These are phyloP conservation scores for Phyllosticta capitalensis DNA, from an alignment of 2,329 filamentous ascomycete genomes.

Conservation along the genomic window DNA sequence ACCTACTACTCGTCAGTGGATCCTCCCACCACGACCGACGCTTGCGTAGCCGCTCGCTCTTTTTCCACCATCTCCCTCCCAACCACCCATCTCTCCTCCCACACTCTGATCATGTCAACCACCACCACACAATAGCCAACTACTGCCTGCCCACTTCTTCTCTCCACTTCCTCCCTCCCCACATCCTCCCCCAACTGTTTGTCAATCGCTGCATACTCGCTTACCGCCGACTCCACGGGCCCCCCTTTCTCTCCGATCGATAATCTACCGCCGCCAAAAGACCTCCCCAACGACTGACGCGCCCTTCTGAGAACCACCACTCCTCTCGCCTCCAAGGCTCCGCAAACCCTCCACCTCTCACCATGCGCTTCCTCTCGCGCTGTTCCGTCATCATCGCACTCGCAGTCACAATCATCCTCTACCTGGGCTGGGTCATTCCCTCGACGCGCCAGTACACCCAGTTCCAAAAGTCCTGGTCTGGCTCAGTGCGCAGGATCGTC, in stretches of 20 bases:
- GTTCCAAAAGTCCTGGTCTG: slow-evolving; percentile 16
- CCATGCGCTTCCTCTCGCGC: slow-evolving; percentile 25
- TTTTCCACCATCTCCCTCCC: not conserved
- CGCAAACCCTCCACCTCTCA: no score
- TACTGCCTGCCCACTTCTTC: not conserved
- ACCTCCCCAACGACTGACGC: not conserved
- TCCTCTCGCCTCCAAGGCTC: not conserved
- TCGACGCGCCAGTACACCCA: slow-evolving; percentile 20
- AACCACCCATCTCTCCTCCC: not conserved
- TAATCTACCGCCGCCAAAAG: slow-evolving; percentile 2
- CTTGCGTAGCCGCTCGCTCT: not conserved
- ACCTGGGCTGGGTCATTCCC: slow-evolving; percentile 22
- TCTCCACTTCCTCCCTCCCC: not conserved
- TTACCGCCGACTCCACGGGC: not conserved
- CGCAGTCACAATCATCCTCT: slow-evolving; percentile 21
- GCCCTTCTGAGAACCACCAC: not conserved
- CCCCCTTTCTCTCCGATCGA: slow-evolving; percentile 2
- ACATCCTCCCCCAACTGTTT: slow-evolving; percentile 3
- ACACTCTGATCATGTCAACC: not conserved
- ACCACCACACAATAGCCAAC: not conserved
- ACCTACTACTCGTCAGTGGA: no score
- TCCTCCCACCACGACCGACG: not conserved
- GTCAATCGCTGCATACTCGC: slow-evolving; percentile 8
- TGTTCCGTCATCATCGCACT: slow-evolving; percentile 21
- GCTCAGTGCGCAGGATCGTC: slow-evolving; percentile 21